Percentiles rank a stretch among this genome's conserved stretches.
Conservation (phyloP, 208 protist genomes). For the Phytomonas francai region DNA sequence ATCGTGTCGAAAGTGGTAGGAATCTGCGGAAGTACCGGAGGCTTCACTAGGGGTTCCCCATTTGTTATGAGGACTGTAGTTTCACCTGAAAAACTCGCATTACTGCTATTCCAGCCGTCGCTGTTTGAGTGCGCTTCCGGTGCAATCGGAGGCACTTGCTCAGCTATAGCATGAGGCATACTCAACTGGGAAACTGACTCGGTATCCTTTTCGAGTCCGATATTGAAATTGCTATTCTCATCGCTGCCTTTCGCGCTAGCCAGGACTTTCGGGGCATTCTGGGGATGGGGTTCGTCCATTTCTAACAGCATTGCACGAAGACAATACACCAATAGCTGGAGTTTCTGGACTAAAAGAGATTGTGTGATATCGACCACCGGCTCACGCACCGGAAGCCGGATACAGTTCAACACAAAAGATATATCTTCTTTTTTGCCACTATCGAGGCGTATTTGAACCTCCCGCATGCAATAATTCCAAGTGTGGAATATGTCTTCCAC, state of each 20-base stretch:
- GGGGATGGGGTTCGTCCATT: background rate
- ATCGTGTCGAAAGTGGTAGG: conserved; percentile 58
- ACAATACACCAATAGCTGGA: conserved; percentile 66
- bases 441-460: conserved; percentile 19
- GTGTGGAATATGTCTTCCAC: conserved; percentile 27
- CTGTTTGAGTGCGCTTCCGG: background rate
- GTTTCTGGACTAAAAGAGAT: conserved; percentile 68
- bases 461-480: conserved; percentile 34
- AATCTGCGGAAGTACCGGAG: conserved; percentile 41
- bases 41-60: conserved; percentile 43
- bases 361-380: conserved; percentile 29
- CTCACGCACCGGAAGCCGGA: conserved; percentile 24
- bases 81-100: conserved; percentile 1
- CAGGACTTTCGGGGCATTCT: background rate
- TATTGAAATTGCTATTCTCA: background rate
- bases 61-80: conserved; percentile 44
- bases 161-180: background rate
- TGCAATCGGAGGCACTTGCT: background rate
- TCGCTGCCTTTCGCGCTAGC: background rate
- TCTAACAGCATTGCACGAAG: conserved; percentile 10
- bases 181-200: background rate
- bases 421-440: conserved; percentile 18
- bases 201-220: background rate
- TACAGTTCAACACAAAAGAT: conserved; percentile 26
- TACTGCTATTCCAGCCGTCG: background rate